These are phyloP conservation scores for Trichoderma cornu-damae DNA, from an alignment of 2,329 filamentous ascomycete species.

Conservation along the genomic window DNA sequence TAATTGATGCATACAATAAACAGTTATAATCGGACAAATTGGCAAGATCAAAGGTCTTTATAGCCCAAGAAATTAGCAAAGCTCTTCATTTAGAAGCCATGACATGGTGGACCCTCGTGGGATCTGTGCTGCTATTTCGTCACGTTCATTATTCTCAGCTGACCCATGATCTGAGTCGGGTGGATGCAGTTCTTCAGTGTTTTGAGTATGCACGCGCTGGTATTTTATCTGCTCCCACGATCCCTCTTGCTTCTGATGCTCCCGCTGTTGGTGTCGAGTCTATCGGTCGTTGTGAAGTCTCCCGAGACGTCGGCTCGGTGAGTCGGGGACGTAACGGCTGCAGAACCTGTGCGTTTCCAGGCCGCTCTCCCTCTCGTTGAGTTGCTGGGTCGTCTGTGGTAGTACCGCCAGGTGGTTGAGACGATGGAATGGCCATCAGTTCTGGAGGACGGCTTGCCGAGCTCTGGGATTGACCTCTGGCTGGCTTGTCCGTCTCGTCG, in stretches of 20 bases:
- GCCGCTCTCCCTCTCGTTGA: neutral
- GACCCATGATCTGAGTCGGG: neutral
- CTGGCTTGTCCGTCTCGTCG: slow-evolving; percentile 19
- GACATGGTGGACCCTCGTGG: neutral
- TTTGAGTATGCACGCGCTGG: neutral
- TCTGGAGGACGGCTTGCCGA: neutral
- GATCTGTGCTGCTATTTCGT: neutral
- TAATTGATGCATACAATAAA: neutral
- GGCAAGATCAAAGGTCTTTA: neutral
- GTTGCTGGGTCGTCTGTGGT: neutral
- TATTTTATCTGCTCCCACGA: neutral
- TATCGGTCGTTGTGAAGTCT: neutral
- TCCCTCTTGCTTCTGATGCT: neutral
- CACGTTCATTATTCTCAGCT: neutral
- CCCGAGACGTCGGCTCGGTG: neutral
- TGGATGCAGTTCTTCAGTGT: neutral
- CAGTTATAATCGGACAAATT: neutral
- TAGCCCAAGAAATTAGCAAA: neutral
- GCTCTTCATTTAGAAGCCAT: neutral
- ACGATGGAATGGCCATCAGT: neutral
- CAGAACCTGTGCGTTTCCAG: neutral
- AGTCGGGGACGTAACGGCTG: neutral
- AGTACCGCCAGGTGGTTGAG: neutral
- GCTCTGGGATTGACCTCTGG: neutral
- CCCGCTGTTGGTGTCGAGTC: neutral